Evolutionary conservation across 305 asterid genomes (phyloP), one percentile per base, ranked within the genome.

Genomic region (Fraxinus velutina): DNA sequence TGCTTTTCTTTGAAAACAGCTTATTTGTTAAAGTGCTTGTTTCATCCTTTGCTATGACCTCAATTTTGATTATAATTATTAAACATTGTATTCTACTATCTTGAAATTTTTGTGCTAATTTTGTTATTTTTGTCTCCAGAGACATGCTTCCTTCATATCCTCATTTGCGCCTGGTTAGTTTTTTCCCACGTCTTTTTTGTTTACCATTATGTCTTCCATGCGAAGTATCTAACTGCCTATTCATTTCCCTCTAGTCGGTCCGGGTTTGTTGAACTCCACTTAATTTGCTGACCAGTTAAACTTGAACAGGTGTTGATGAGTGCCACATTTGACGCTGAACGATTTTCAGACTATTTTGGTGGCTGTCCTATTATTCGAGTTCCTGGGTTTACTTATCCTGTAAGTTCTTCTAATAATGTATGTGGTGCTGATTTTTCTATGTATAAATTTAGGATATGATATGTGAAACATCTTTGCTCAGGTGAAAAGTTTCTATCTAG

Each of bases 341-440:
- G 93, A 27, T 96, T 93, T 87, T 94, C 99, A 32, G 84, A 86
- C 72, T 96, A 96, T 86, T 96, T 96, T 82, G 91, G 96, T 87
- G 94, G 94, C 81, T 96, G 97, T 86, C 99, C 97, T 75, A 77
- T 94, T 83, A 90, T 96, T 86, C 90, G 88, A 81, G 98, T 96
- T 78, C 99, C 99, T 0, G 98, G 99, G 52, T 94, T 96, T 83
- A 94, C 98, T 71, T 88, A 94, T 87, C 98, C 98, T 34, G 98
- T 96, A 84, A 89, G 90, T 83, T 83, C 33, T 68, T 3, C 6
- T 47, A 66, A 52, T 68, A 21, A n/a, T 73, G 27, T 32, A 17
- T 47, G 73, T 6, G 55, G 13, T 71, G 64, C 75, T 76, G 76
- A 77, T 36, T 44, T 44, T 73, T 76, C 36, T 75, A 76, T 78